Conservation (phyloP, 2,329 filamentous ascomycete species). For the Colletotrichum eremochloae region DNA sequence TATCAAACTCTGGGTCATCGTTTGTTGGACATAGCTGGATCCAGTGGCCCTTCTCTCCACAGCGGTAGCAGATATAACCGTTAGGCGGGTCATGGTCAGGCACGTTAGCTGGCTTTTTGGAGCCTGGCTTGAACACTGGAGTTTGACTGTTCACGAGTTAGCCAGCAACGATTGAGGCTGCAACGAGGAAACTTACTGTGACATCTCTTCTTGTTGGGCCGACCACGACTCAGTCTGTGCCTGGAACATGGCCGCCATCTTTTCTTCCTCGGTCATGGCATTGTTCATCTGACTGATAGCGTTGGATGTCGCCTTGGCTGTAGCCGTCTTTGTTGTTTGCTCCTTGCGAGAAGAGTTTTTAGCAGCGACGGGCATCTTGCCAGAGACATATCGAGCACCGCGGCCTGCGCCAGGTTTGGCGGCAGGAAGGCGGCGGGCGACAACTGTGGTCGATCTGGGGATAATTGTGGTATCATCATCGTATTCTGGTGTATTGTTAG, state of each 20-base stretch:
- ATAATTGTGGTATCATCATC: constrained; percentile 99
- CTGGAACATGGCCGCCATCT: constrained; percentile 91
- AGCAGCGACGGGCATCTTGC: constrained; percentile 91
- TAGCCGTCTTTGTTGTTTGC: constrained; percentile 68
- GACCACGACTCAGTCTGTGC: constrained; percentile 93
- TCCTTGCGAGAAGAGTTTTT: constrained; percentile 82
- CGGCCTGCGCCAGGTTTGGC: constrained; percentile 87
- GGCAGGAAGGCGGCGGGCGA: constrained; percentile 88
- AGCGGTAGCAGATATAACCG: constrained; percentile 96
- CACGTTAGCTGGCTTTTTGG: constrained; percentile 79
- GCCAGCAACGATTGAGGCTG: constrained; percentile 31
- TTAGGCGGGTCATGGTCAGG: constrained; percentile 94
- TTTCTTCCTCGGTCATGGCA: constrained; percentile 92
- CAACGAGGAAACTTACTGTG: constrained; percentile 69
- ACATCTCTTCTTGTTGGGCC: constrained; percentile 92
- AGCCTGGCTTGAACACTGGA: constrained; percentile 69
- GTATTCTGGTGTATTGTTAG: constrained; percentile 76
- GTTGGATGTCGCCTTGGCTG: constrained; percentile 68
- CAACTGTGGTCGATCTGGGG: constrained; percentile 91
- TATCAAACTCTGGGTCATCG: constrained; percentile 95
- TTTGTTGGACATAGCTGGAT: constrained; percentile 99
- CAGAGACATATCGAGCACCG: constrained; percentile 94
- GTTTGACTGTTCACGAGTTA: constrained; percentile 67
- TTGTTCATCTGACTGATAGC: constrained; percentile 77
- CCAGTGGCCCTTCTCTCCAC: constrained; percentile 98